Evolutionary conservation across 2,329 filamentous ascomycete species (phyloP).

Genomic region (Phoma sp.): DNA sequence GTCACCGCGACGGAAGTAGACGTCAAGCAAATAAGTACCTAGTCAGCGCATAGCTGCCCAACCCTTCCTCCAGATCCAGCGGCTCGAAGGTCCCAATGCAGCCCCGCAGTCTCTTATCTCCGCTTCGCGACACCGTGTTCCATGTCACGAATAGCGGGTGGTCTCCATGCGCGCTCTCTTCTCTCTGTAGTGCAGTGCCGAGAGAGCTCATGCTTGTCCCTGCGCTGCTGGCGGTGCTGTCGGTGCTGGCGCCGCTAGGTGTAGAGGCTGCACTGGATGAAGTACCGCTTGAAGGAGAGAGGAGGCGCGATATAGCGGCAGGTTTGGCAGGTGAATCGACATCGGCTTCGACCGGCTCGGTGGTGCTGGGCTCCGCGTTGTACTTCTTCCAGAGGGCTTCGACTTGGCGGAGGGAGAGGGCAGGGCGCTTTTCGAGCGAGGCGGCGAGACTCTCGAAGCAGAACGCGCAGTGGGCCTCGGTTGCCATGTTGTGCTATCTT

Average conservation of each 20-base stretch:
- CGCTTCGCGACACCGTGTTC: constrained; percentile 73
- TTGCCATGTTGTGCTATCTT: constrained; percentile 87
- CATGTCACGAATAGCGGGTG: constrained; percentile 92
- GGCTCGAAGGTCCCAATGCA: constrained; percentile 96
- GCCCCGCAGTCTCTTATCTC: constrained; percentile 77
- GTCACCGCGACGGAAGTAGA: no score
- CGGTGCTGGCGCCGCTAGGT: constrained; percentile 46
- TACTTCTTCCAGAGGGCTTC: constrained; percentile 72
- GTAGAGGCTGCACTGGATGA: constrained; percentile 60
- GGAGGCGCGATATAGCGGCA: constrained; percentile 55
- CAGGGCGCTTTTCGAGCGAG: constrained; percentile 72
- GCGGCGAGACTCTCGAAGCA: constrained; percentile 90
- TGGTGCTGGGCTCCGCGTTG: constrained; percentile 41
- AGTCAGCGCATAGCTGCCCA: constrained; percentile 82
- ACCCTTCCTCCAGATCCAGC: constrained; percentile 73
- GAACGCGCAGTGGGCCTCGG: constrained; percentile 83
- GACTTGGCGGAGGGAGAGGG: constrained; percentile 72
- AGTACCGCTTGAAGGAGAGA: constrained; percentile 51
- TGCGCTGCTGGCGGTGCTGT: constrained; percentile 54
- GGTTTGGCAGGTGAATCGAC: constrained; percentile 34
- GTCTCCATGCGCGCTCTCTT: constrained; percentile 38
- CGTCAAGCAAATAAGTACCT: constrained; percentile 63
- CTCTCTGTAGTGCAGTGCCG: constrained; percentile 39
- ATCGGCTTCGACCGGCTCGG: constrained; percentile 29
- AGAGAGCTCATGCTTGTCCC: constrained; percentile 48